Evolutionary conservation across 2,329 filamentous ascomycete species (phyloP), one percentile per base, ranked within the genome.

Genomic region (Graphilbum ipis-grandicollis): DNA sequence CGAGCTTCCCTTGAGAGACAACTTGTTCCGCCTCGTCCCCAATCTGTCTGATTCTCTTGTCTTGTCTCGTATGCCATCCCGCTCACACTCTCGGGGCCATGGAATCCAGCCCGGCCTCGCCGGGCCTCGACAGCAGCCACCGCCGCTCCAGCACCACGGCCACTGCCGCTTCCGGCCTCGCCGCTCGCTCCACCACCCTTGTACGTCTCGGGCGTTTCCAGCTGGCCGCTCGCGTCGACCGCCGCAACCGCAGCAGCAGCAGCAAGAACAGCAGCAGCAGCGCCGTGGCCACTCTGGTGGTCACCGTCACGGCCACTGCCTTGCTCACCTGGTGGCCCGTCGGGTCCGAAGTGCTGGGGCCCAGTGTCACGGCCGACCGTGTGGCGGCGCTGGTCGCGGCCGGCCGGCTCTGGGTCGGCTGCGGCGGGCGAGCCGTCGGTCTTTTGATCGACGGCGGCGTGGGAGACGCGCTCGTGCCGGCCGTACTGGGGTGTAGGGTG

Each of bases 351-450:
- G 14, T 44, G 17, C 33, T 39, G 9, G 40, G 31, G 9, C 14
- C 26, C 3, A 17, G 10, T 2, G 42, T 41, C 1, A 19, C 44
- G 2, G 44, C 44, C 6, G 36, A 33, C 2, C 40, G 41, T 7
- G 44, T 46, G 2, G 40, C 39, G 2, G 34, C 41, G 21, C 42
- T 46, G 1, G 39, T 43, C n/a, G 40, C 38, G 2, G 37, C 39
- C 3, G 44, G 44, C 25, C 40, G 39, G 4, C 31, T 46, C 4
- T 46, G 44, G 42, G 22, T 44, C 18, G 38, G 38, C 9, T 28
- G 26, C 31, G 23, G 30, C 12, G 29, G 32, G n/a, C n/a, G n/a
- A n/a, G n/a, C n/a, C n/a, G n/a, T n/a, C n/a, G n/a, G n/a, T n/a
- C n/a, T n/a, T n/a, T n/a, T n/a, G n/a, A n/a, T n/a, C n/a, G n/a